Conservation (phyloP, 2,329 filamentous ascomycete species). For the Fusarium coicis region DNA sequence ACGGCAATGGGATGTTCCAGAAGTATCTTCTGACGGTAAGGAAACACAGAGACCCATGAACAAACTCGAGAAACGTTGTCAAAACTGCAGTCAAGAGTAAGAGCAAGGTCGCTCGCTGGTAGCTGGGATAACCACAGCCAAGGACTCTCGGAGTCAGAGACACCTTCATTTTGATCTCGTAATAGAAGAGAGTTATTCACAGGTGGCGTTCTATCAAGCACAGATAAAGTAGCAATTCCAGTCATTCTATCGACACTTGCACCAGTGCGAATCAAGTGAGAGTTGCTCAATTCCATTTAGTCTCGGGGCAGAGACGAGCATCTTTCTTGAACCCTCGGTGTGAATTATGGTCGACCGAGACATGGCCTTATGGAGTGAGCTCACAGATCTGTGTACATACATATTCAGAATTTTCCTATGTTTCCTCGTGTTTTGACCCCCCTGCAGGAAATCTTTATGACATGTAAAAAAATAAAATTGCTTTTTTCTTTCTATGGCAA, state of each 20-base stretch:
- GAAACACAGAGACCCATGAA: background rate
- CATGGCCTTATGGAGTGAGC: background rate
- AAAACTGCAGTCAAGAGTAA: constrained; percentile 1
- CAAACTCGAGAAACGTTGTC: background rate
- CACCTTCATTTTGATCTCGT: background rate
- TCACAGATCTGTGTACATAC: background rate
- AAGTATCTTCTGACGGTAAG: constrained; percentile 26
- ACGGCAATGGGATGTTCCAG: constrained; percentile 43
- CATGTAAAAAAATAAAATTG: constrained; percentile 7
- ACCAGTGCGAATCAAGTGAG: background rate
- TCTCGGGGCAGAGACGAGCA: background rate
- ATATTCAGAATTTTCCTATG: background rate
- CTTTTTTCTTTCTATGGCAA: constrained; percentile 11
- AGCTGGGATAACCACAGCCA: constrained; percentile 54
- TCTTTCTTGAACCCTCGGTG: background rate
- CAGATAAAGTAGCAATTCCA: background rate
- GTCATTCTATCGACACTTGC: background rate
- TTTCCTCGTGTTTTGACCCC: constrained; percentile 18
- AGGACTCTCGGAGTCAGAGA: constrained; percentile 47
- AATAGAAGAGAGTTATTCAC: background rate
- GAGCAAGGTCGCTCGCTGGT: constrained; percentile 43
- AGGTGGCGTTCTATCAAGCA: background rate
- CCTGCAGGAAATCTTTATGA: constrained; percentile 12
- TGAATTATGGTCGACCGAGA: background rate
- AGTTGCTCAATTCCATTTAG: background rate